A percentile compares a stretch with the other conserved stretches of the same genome.
These are phyloP conservation scores for Metroxylon sagu DNA, from an alignment of 176 grass and related monocot species.

Conservation along the genomic window DNA sequence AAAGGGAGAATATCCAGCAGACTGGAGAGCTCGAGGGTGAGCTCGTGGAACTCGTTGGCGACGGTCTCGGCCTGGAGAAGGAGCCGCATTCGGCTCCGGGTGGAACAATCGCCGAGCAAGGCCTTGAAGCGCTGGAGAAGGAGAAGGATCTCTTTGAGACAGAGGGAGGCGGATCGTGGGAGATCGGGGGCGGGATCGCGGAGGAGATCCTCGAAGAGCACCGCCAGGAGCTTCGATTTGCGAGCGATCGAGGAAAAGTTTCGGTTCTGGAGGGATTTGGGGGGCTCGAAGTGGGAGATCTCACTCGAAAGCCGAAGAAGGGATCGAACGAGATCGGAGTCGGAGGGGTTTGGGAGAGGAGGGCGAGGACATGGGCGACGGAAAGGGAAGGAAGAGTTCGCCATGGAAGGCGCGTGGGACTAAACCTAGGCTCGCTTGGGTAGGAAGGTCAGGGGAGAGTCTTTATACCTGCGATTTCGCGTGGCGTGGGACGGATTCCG, in stretches of 20 bases:
- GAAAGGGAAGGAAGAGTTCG: no score
- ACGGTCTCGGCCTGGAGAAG: slow-evolving; percentile 54
- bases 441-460: no score
- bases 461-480: no score
- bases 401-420: no score
- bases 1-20: slow-evolving; percentile 68
- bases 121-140: slow-evolving; percentile 77
- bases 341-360: no score
- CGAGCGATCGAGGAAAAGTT: slow-evolving; percentile 47
- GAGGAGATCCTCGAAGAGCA: slow-evolving; percentile 69
- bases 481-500: no score
- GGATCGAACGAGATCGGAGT: no score
- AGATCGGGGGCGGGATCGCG: slow-evolving; percentile 7
- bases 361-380: no score
- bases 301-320: no score
- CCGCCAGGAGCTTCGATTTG: slow-evolving; percentile 46
- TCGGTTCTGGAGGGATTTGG: no score
- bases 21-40: slow-evolving; percentile 58
- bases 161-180: slow-evolving; percentile 59
- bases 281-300: no score
- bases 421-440: no score
- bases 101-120: slow-evolving; percentile 39
- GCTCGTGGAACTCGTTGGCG: slow-evolving; percentile 48
- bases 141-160: slow-evolving; percentile 73
- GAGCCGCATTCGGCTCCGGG: slow-evolving; percentile 57